Base-by-base conservation (phyloP, 306 rosid species). In the cucumber (Cucumis sativus) region DNA sequence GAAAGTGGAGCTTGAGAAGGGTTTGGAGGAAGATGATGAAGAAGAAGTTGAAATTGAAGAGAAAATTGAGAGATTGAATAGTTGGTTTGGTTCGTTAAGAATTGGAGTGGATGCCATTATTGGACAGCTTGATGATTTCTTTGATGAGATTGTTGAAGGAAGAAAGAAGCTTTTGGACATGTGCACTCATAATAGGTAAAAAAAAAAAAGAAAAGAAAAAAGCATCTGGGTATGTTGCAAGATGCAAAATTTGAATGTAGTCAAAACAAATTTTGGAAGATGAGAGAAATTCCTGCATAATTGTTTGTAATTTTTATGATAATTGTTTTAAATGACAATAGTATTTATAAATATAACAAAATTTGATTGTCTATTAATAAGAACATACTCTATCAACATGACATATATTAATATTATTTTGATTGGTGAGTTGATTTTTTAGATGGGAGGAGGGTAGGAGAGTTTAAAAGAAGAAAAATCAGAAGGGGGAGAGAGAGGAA, bases 101-200 rank as follows among this genome's bases (percentile, higher is more conserved):
- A 80, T 85, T 84, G 91, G 97, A 82, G 86, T 88, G 6, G 97
- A 92, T 54, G 79, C 78, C 21, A 84, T 92, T 56, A 66, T 86
- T 56, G 91, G 88, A 7, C 93, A 90, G 77, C 92, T 92, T 79
- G 97, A 92, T 88, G 97, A 92, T 87, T 90, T 92, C 85, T 90
- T 92, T 73, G 97, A 92, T 85, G 97, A 92, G 80, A 92, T 92
- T 74, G 97, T 86, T 43, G 96, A 92, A 55, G 93, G 96, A 74
- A 92, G 97, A 83, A 88, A 92, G 87, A 90, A 87, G 83, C 96
- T 92, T 88, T 87, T 89, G 88, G 97, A 92, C 76, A 84, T 92
- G 87, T 92, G 96, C 79, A 85, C 84, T 78, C 86, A 83, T 74
- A 89, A 35, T 62, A 73, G 90, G 74, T 91, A 89, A 90, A 43